Conservation (phyloP, 331 rosid genomes). For the Arachis monticola region DNA sequence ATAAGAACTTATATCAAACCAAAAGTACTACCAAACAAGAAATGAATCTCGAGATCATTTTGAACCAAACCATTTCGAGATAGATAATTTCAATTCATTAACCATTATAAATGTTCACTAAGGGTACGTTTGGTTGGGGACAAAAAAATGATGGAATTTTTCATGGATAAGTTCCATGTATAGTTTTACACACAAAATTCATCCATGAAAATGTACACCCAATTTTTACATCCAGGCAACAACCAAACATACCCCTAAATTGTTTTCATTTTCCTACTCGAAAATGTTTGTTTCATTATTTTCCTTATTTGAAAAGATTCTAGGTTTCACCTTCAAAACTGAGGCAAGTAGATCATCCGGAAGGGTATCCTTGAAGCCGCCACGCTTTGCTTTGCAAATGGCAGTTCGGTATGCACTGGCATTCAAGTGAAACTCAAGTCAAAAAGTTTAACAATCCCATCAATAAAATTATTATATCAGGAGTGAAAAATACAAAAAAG, state of each 20-base stretch:
- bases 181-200: too few species aligned
- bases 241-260: neutral
- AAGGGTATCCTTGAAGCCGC: slow-evolving; percentile 85
- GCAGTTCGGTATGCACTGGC: slow-evolving; percentile 84
- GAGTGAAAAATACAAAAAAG: neutral
- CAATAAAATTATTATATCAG: neutral
- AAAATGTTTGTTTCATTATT: neutral
- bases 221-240: too few species aligned
- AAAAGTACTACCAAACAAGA: neutral
- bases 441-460: neutral
- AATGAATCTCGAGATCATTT: neutral
- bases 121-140: too few species aligned
- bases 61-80: slow-evolving; percentile 1
- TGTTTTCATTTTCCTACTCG: neutral
- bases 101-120: slow-evolving; percentile 14
- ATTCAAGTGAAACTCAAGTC: slow-evolving; percentile 10
- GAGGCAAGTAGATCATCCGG: slow-evolving; percentile 88
- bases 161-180: too few species aligned
- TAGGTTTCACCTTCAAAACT: slow-evolving; percentile 71
- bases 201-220: too few species aligned
- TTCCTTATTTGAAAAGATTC: slow-evolving; percentile 1
- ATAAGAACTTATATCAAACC: slow-evolving; percentile 17
- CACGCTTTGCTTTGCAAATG: slow-evolving; percentile 82
- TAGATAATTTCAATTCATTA: slow-evolving; percentile 3
- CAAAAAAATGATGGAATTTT: too few species aligned